A percentile compares a stretch with the other conserved stretches of the same genome.
Evolutionary conservation across 2,329 filamentous ascomycete species (phyloP).

Genomic region (Fusarium tjaetaba): DNA sequence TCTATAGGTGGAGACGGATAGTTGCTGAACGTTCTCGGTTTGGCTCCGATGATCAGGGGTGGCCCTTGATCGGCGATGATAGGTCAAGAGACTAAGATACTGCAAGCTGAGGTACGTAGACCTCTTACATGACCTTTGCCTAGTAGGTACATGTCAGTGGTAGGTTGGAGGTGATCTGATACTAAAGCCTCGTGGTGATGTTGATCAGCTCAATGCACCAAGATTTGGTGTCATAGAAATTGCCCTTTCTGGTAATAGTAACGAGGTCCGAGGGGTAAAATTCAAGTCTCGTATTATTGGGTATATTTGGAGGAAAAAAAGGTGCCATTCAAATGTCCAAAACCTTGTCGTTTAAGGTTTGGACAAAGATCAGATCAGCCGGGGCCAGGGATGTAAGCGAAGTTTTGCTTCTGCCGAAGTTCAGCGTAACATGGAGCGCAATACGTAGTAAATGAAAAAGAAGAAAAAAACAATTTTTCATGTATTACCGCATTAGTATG

Average conservation of each 20-base stretch:
- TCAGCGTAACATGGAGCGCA: background rate
- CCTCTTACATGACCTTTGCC: background rate
- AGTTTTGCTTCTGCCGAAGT: slow-evolving; percentile 23
- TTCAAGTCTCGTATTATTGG: background rate
- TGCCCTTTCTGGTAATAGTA: slow-evolving; percentile 1
- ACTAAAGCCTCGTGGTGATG: background rate
- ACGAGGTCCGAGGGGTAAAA: slow-evolving; percentile 4
- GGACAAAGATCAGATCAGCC: slow-evolving; percentile 37
- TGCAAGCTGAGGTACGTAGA: slow-evolving; percentile 20
- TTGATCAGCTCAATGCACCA: background rate
- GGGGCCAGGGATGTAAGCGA: slow-evolving; percentile 28
- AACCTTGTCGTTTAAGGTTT: slow-evolving; percentile 32
- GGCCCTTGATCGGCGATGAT: slow-evolving; percentile 22
- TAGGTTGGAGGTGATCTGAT: slow-evolving; percentile 1
- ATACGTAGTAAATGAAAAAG: background rate
- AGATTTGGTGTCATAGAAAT: background rate
- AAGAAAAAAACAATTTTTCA: background rate
- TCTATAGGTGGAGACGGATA: slow-evolving; percentile 13
- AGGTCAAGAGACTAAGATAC: slow-evolving; percentile 22
- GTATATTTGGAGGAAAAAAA: background rate
- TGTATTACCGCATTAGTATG: background rate
- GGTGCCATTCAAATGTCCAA: slow-evolving; percentile 1
- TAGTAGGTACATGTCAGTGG: background rate
- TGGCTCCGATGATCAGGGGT: slow-evolving; percentile 33
- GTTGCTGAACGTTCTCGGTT: slow-evolving; percentile 23